These are phyloP conservation scores for Wickerhamomyces mucosus DNA, from an alignment of 805 yeast species.

Conservation along the genomic window DNA sequence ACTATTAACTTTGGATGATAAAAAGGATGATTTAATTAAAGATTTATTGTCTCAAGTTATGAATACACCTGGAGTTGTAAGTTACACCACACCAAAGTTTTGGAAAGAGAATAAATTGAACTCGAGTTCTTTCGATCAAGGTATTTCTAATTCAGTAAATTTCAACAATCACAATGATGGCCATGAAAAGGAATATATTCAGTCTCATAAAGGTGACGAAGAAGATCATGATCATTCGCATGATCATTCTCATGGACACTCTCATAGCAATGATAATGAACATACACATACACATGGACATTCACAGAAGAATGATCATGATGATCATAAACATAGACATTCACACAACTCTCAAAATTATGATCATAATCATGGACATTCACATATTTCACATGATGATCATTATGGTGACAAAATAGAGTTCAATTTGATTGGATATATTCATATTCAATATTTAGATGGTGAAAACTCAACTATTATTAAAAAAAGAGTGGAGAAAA, in stretches of 20 bases:
- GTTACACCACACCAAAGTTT: slow-evolving; percentile 84
- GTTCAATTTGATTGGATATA: slow-evolving; percentile 52
- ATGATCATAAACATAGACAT: slow-evolving; percentile 2
- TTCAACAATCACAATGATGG: too few species aligned
- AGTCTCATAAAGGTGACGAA: too few species aligned
- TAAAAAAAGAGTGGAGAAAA: slow-evolving; percentile 47
- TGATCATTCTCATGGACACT: slow-evolving; percentile 10
- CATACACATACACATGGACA: slow-evolving; percentile 6
- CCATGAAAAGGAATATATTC: too few species aligned
- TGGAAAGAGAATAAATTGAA: slow-evolving; percentile 64
- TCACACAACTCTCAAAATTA: slow-evolving; percentile 1
- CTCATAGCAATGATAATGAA: slow-evolving; percentile 4
- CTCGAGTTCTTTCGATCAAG: too few species aligned
- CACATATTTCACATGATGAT: slow-evolving; percentile 15
- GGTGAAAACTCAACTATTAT: slow-evolving; percentile 59
- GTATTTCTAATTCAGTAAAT: too few species aligned
- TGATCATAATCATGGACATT: slow-evolving; percentile 1
- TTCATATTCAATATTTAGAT: slow-evolving; percentile 64
- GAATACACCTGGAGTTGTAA: slow-evolving; percentile 66
- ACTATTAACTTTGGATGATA: slow-evolving; percentile 48
- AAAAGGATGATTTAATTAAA: slow-evolving; percentile 54
- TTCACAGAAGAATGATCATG: background rate
- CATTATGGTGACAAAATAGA: slow-evolving; percentile 11
- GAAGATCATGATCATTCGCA: slow-evolving; percentile 24
- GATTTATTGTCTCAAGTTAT: slow-evolving; percentile 59